Percentiles rank a stretch among this genome's conserved stretches.
phyloP scores from a whole-genome alignment of 441 rosid species.

The Raphanus hybrid region DNA sequence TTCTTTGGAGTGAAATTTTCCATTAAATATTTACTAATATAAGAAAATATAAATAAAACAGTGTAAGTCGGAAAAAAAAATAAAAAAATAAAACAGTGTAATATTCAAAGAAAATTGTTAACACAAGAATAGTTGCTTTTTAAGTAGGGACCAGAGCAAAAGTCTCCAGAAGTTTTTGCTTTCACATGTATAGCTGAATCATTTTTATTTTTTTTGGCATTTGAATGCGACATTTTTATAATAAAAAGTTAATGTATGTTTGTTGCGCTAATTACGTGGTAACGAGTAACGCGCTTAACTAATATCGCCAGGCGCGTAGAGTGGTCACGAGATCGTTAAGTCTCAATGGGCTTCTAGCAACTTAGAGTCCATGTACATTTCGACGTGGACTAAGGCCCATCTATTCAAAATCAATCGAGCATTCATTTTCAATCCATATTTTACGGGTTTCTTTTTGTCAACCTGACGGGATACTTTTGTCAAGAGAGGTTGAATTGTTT shows the following conservation, averaged over 20 bases:
- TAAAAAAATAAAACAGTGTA: neutral
- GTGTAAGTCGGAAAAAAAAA: neutral
- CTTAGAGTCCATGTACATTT: neutral
- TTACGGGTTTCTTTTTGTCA: neutral
- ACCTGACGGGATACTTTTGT: neutral
- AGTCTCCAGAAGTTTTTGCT: constrained; percentile 8
- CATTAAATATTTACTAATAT: neutral
- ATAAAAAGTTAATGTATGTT: neutral
- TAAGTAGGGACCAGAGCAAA: constrained; percentile 14
- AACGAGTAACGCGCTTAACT: constrained; percentile 1
- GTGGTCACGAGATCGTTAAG: constrained; percentile 22
- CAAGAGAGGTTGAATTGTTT: too few relatives aligned
- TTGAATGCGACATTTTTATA: constrained; percentile 3
- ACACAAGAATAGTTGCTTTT: constrained; percentile 26
- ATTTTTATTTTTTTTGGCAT: neutral
- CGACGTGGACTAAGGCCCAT: constrained; percentile 18
- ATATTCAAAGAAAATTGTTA: neutral
- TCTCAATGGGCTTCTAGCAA: constrained; percentile 20
- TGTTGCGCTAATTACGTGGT: constrained; percentile 19
- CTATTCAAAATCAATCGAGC: neutral
- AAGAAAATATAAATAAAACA: neutral
- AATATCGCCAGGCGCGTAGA: constrained; percentile 12
- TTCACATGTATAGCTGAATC: constrained; percentile 32
- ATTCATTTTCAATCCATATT: neutral
- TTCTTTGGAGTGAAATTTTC: neutral